Evolutionary conservation across 2,329 filamentous ascomycete genomes (phyloP), one percentile per base, ranked within the genome.

Genomic region (Colletotrichum godetiae): DNA sequence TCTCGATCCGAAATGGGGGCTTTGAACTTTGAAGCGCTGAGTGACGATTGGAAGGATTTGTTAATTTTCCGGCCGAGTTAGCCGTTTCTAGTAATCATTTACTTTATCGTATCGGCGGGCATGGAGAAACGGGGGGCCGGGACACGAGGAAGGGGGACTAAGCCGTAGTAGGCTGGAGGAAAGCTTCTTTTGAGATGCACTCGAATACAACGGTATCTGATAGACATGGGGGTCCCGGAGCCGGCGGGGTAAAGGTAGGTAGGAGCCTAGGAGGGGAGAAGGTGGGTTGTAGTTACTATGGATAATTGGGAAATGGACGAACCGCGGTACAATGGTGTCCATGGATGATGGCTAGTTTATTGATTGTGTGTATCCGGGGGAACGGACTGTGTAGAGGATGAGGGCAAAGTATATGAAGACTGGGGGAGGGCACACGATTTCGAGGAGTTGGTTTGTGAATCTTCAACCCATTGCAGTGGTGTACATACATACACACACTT

Each of bases 41-140:
- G 19, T 12, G 37, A 37, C 70, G 31, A 65, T 73, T 73, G 60
- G 60, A 73, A 65, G 67, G 42, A 64, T 70, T 35, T 46, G 58
- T 15, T 35, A 52, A 60, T 71, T 71, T n/a, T 53, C 59, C 55
- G 70, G 66, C 55, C 46, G 59, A 70, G 5, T 42, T 19, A 58
- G 31, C 64, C 52, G 64, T 37, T 56, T 22, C 19, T 22, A 49
- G 37, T 27, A 19, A 19, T 42, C 53, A 13, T 58, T n/a, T 19
- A 42, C 37, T 27, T 22, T 8, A 49, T 49, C 19, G 42, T 49
- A 19, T 10, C 5, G 37, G 37, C 37, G 37, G 42, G 42, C 42
- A 19, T 49, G 42, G 42, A 49, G 42, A 49, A 49, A 42, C 13
- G 6, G 42, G 42, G 42, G 42, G 22, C 15, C 42, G 19, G 19